Conservation (phyloP, 805 yeast species). For the Limtongia smithiae region DNA sequence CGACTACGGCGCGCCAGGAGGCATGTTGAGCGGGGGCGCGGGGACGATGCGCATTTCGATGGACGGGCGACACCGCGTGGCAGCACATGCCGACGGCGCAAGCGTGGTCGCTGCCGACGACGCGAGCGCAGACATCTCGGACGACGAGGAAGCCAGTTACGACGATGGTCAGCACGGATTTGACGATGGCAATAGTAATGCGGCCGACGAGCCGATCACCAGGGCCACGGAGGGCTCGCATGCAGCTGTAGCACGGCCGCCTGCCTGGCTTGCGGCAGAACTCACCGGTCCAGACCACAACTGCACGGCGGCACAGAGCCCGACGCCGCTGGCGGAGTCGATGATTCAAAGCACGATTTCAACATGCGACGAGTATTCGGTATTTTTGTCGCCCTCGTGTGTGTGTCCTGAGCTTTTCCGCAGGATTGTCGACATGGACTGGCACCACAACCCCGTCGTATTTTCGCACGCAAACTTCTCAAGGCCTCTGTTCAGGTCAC, state of each 20-base stretch:
- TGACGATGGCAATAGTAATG: neutral
- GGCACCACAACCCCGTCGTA: neutral
- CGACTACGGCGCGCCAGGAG: neutral
- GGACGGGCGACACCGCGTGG: neutral
- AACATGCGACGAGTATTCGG: conserved; percentile 8
- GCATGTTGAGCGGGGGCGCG: neutral
- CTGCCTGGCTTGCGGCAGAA: neutral
- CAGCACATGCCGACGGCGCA: too few relatives aligned
- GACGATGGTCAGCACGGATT: neutral
- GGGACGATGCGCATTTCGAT: neutral
- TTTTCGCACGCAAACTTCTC: neutral
- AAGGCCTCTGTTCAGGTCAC: conserved; percentile 2
- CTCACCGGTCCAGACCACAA: neutral
- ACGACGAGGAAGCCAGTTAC: neutral
- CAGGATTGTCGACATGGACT: conserved; percentile 5
- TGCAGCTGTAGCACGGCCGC: neutral
- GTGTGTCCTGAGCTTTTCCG: conserved; percentile 15
- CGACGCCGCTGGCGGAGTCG: neutral
- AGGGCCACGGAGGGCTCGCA: neutral
- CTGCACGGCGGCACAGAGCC: neutral
- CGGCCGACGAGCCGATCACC: neutral
- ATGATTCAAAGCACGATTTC: conserved; percentile 17
- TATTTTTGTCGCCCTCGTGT: conserved; percentile 17
- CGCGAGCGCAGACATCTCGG: neutral
- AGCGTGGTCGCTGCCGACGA: neutral